Conservation (phyloP, 257 asterid species). For the Mentha longifolia region DNA sequence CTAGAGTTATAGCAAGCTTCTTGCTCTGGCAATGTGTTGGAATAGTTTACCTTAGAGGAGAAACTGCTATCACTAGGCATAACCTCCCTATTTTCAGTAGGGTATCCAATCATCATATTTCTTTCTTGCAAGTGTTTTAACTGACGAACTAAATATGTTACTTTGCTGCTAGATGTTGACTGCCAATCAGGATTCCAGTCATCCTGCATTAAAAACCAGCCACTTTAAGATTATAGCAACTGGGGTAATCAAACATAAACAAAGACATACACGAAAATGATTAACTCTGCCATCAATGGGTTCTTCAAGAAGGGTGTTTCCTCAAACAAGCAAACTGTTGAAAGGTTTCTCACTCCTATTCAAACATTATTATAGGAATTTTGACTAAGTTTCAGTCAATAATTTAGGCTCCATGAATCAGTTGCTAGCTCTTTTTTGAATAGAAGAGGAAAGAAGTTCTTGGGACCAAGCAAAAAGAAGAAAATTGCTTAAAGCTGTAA, state of each 20-base stretch:
- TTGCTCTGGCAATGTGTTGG: constrained; percentile 31
- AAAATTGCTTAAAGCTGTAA: constrained; percentile 4
- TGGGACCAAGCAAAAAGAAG: constrained; percentile 20
- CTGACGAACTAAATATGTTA: constrained; percentile 65
- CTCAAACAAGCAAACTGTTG: background rate
- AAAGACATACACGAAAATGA: constrained; percentile 11
- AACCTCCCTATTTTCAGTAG: constrained; percentile 39
- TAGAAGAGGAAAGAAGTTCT: background rate
- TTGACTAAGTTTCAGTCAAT: background rate
- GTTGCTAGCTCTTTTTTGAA: background rate
- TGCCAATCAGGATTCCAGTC: constrained; percentile 99
- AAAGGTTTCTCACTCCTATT: background rate
- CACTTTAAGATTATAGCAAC: constrained; percentile 21
- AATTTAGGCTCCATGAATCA: background rate
- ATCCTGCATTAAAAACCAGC: constrained; percentile 58
- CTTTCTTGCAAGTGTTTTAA: constrained; percentile 67
- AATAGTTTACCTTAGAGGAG: constrained; percentile 33
- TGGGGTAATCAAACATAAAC: constrained; percentile 13
- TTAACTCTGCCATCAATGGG: constrained; percentile 21
- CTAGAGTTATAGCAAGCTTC: constrained; percentile 38
- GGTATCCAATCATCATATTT: constrained; percentile 48
- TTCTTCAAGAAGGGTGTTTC: background rate
- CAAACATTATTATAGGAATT: background rate
- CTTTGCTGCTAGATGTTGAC: constrained; percentile 97
- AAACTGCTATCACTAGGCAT: constrained; percentile 34